Evolutionary conservation across 2,329 filamentous ascomycete species (phyloP).

Genomic region (Podosphaera leucotricha): DNA sequence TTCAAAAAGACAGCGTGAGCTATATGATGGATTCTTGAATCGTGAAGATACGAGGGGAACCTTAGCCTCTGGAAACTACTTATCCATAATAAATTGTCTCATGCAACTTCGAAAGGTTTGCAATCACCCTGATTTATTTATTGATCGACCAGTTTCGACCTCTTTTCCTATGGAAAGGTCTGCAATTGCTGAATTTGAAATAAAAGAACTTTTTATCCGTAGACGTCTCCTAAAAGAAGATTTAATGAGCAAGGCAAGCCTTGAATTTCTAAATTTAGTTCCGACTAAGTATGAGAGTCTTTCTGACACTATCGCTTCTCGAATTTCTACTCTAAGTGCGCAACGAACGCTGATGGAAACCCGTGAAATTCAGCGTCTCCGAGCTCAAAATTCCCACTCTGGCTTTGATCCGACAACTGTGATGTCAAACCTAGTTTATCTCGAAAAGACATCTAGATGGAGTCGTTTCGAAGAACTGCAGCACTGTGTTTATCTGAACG

Average conservation of each 20-base stretch:
- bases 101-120: conserved; percentile 97
- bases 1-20: conserved; percentile 80
- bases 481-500: conserved; percentile 59
- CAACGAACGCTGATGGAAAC: conserved; percentile 46
- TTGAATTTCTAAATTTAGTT: conserved; percentile 59
- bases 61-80: conserved; percentile 75
- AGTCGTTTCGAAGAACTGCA: conserved; percentile 55
- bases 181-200: conserved; percentile 47
- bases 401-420: conserved; percentile 42
- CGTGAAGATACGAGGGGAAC: conserved; percentile 75
- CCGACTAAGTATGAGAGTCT: conserved; percentile 46
- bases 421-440: conserved; percentile 42
- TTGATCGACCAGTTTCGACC: conserved; percentile 87
- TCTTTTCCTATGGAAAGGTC: conserved; percentile 82
- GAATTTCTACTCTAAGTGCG: conserved; percentile 42
- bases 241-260: conserved; percentile 38
- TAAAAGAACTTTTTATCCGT: conserved; percentile 47
- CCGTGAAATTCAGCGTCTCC: conserved; percentile 42
- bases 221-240: conserved; percentile 36
- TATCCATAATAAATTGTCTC: conserved; percentile 93
- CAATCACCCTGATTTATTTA: conserved; percentile 92
- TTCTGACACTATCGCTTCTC: conserved; percentile 28
- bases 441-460: conserved; percentile 49
- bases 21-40: conserved; percentile 92
- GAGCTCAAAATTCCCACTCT: conserved; percentile 30